Percentiles rank a stretch among this genome's conserved stretches.
These are phyloP conservation scores for Trichoderma arundinaceum DNA, from an alignment of 2,329 filamentous ascomycete genomes.

Conservation along the genomic window DNA sequence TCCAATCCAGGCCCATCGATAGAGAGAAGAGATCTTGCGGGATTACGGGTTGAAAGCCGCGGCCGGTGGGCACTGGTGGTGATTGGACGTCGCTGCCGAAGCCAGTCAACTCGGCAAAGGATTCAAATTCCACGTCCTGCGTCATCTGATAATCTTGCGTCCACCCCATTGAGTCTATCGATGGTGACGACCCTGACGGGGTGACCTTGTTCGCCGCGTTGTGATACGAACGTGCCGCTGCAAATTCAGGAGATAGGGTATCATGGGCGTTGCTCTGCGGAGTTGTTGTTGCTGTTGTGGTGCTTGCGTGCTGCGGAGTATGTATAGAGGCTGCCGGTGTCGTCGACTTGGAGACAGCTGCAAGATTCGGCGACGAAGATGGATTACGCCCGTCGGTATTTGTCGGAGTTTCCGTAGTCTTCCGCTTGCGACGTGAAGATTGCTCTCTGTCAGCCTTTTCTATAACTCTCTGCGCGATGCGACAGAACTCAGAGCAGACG, in stretches of 20 bases:
- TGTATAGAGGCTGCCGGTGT: constrained; percentile 5
- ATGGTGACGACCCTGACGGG: constrained; percentile 48
- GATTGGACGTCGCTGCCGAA: constrained; percentile 49
- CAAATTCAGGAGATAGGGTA: constrained; percentile 41
- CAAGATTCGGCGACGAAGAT: constrained; percentile 26
- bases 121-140: constrained; percentile 52
- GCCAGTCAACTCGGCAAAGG: constrained; percentile 48
- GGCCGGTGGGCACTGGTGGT: constrained; percentile 42
- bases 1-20: constrained; percentile 96
- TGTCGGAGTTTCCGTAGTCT: constrained; percentile 61
- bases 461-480: constrained; percentile 87
- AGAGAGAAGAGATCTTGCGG: constrained; percentile 94
- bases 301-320: constrained; percentile 5
- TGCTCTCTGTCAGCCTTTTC: constrained; percentile 90
- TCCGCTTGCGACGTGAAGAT: constrained; percentile 80
- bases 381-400: constrained; percentile 34
- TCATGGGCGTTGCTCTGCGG: constrained; percentile 32
- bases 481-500: constrained; percentile 94
- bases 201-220: constrained; percentile 35
- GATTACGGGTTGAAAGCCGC: constrained; percentile 78
- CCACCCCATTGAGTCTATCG: constrained; percentile 53
- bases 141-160: constrained; percentile 52
- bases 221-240: constrained; percentile 38
- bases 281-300: constrained; percentile 11
- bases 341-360: constrained; percentile 23